Evolutionary conservation across 2,329 filamentous ascomycete genomes (phyloP).

Genomic region (Sphaerulina vaccinii): DNA sequence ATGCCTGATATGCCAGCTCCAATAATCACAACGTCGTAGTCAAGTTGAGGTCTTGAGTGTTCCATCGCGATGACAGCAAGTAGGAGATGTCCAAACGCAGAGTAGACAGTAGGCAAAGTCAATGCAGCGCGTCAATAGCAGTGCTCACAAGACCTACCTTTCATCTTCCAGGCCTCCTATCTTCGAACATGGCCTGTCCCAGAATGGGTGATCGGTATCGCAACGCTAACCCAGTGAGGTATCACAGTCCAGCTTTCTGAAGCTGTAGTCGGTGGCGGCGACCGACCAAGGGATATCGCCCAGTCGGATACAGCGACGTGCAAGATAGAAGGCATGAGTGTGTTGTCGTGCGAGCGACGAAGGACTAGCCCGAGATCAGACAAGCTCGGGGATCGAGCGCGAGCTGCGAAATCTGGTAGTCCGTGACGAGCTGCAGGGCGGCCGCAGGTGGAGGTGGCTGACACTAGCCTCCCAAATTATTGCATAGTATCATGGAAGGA

Average conservation of each 20-base stretch:
- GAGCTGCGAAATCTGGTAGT: too few relatives aligned
- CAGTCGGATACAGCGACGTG: not conserved
- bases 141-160: not conserved
- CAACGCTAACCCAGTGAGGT: not conserved
- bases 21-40: conserved; percentile 57
- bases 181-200: not conserved
- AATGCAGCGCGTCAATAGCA: not conserved
- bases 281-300: not conserved
- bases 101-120: too few relatives aligned
- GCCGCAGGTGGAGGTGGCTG: too few relatives aligned
- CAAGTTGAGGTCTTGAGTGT: too few relatives aligned
- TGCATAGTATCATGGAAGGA: too few relatives aligned
- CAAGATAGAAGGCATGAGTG: not conserved
- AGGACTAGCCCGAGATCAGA: too few relatives aligned
- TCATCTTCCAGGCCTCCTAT: not conserved
- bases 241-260: not conserved
- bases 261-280: not conserved
- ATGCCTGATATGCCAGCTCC: conserved; percentile 75
- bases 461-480: too few relatives aligned
- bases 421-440: too few relatives aligned
- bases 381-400: not conserved
- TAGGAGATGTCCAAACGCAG: too few relatives aligned
- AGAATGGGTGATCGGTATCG: not conserved
- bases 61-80: too few relatives aligned
- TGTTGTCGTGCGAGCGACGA: too few relatives aligned